A percentile compares a stretch with the other conserved stretches of the same genome.
Evolutionary conservation across 2,329 filamentous ascomycete genomes (phyloP).

Genomic region (Xylariaceae sp.): DNA sequence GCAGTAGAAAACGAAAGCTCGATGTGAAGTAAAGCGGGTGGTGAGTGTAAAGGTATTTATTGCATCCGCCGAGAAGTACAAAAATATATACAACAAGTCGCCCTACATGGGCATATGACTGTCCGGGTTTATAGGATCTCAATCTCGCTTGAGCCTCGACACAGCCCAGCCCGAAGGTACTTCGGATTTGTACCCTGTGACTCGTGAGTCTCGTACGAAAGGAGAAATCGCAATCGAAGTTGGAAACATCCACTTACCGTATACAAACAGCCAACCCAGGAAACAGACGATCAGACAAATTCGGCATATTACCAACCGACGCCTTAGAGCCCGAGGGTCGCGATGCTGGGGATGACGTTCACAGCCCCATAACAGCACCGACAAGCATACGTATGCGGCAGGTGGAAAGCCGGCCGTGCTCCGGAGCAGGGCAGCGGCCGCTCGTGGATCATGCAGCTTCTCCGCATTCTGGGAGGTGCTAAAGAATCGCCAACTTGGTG

Average conservation of each 20-base stretch:
- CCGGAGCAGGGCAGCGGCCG: background rate
- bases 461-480: background rate
- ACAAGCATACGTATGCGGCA: slow-evolving; percentile 7
- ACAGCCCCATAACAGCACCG: background rate
- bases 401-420: background rate
- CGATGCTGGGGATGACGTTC: background rate
- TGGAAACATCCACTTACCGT: background rate
- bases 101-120: too few relatives aligned
- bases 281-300: background rate
- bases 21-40: background rate
- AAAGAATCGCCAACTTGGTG: too few relatives aligned
- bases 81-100: too few relatives aligned
- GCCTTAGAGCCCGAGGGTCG: background rate
- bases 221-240: background rate
- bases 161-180: too few relatives aligned
- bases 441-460: background rate
- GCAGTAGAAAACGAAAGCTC: background rate
- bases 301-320: slow-evolving; percentile 17
- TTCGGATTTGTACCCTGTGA: background rate
- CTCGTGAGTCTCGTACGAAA: background rate
- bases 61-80: too few relatives aligned
- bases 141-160: too few relatives aligned
- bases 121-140: too few relatives aligned
- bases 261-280: background rate
- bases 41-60: too few relatives aligned